These are phyloP conservation scores for Ceratocystis destructans DNA, from an alignment of 2,329 filamentous ascomycete genomes.

Conservation along the genomic window DNA sequence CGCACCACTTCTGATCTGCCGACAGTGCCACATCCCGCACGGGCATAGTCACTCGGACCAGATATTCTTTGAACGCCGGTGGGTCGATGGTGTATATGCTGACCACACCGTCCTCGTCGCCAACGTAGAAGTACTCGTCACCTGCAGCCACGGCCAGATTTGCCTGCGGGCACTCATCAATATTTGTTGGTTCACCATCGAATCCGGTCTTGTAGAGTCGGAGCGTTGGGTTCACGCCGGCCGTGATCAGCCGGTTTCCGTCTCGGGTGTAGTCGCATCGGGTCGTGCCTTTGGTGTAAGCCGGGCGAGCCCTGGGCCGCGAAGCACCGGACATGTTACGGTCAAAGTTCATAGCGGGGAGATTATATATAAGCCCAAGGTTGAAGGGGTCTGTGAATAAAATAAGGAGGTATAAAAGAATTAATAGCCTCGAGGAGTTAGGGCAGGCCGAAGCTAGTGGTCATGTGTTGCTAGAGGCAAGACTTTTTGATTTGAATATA, in stretches of 20 bases:
- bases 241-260: slow-evolving; percentile 74
- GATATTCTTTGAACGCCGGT: slow-evolving; percentile 62
- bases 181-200: slow-evolving; percentile 80
- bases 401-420: too few species aligned
- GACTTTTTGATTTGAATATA: too few species aligned
- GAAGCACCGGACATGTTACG: slow-evolving; percentile 28
- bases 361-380: not conserved
- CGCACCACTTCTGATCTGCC: slow-evolving; percentile 70
- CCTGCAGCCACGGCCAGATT: slow-evolving; percentile 67
- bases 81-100: slow-evolving; percentile 70
- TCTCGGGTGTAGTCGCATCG: slow-evolving; percentile 81
- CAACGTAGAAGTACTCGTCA: slow-evolving; percentile 73
- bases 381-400: not conserved
- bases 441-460: not conserved
- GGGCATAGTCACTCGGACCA: slow-evolving; percentile 72
- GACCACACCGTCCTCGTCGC: slow-evolving; percentile 90
- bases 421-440: not conserved
- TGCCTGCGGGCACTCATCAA: slow-evolving; percentile 81
- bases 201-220: slow-evolving; percentile 84
- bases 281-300: slow-evolving; percentile 73
- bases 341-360: slow-evolving; percentile 14
- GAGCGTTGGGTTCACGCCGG: slow-evolving; percentile 85
- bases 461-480: not conserved
- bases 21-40: slow-evolving; percentile 77
- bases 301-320: slow-evolving; percentile 50